Percentiles rank a stretch among this genome's conserved stretches.
These are phyloP conservation scores for Sporisorium scitamineum DNA, from an alignment of 1,284 basidiomycete species.

Conservation along the genomic window DNA sequence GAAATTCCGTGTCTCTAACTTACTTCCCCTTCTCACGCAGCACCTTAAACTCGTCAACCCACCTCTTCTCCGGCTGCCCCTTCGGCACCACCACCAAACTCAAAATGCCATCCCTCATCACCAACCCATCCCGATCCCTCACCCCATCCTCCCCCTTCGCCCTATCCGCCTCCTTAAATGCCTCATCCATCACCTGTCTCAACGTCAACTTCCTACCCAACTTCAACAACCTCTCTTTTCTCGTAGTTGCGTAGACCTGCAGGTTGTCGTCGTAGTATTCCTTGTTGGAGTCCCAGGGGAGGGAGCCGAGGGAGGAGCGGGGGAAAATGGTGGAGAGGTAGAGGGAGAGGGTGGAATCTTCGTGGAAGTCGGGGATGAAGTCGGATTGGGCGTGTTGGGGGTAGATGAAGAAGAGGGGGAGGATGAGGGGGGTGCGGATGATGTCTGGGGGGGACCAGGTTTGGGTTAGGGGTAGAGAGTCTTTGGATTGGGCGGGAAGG, in stretches of 20 bases:
- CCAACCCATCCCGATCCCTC: constrained; percentile 81
- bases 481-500: constrained; percentile 55
- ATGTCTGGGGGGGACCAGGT: constrained; percentile 62
- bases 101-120: constrained; percentile 86
- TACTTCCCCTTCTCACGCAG: constrained; percentile 16
- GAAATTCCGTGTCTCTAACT: neutral
- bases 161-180: constrained; percentile 71
- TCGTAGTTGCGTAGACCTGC: constrained; percentile 85
- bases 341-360: constrained; percentile 83
- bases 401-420: constrained; percentile 92
- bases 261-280: constrained; percentile 80
- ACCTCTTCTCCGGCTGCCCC: constrained; percentile 80
- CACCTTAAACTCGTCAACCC: constrained; percentile 88
- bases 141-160: constrained; percentile 70
- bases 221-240: constrained; percentile 81
- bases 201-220: constrained; percentile 89
- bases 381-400: constrained; percentile 90
- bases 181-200: constrained; percentile 76
- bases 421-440: constrained; percentile 76
- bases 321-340: constrained; percentile 88
- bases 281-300: constrained; percentile 81
- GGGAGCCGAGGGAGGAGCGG: constrained; percentile 73
- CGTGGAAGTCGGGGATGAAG: constrained; percentile 85
- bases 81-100: constrained; percentile 86
- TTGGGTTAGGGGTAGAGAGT: constrained; percentile 47